Evolutionary conservation across 768 basidiomycete genomes (phyloP).

Genomic region (Sporobolomyces roseus): DNA sequence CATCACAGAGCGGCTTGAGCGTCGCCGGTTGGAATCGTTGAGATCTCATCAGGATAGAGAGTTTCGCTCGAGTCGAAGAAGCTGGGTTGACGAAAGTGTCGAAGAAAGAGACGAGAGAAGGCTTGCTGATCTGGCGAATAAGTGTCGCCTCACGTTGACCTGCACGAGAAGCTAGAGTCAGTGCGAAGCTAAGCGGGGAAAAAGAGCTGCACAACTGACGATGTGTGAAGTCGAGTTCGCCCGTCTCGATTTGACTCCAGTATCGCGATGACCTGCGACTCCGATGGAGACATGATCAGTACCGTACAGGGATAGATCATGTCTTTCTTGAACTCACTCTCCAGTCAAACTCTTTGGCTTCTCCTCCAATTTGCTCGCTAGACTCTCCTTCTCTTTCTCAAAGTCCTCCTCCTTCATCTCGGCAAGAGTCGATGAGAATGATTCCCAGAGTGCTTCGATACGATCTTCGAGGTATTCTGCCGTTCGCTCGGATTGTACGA

Average conservation of each 20-base stretch:
- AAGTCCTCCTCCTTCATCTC: slow-evolving; percentile 71
- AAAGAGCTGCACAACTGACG: slow-evolving; percentile 56
- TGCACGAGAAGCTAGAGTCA: slow-evolving; percentile 58
- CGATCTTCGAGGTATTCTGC: slow-evolving; percentile 78
- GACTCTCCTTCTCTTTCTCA: slow-evolving; percentile 72
- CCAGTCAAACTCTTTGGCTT: slow-evolving; percentile 80
- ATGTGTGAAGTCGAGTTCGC: slow-evolving; percentile 79
- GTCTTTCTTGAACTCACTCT: slow-evolving; percentile 55
- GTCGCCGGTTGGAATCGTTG: slow-evolving; percentile 53
- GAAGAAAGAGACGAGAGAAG: slow-evolving; percentile 71
- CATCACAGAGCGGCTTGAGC: background rate
- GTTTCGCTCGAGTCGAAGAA: slow-evolving; percentile 68
- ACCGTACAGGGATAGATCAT: slow-evolving; percentile 54
- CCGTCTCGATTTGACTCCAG: slow-evolving; percentile 66
- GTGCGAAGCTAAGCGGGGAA: slow-evolving; percentile 55
- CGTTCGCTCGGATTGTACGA: slow-evolving; percentile 81
- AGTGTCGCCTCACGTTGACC: slow-evolving; percentile 74
- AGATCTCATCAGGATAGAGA: slow-evolving; percentile 79
- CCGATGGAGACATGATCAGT: slow-evolving; percentile 75
- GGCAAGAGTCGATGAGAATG: slow-evolving; percentile 65
- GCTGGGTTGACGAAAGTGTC: slow-evolving; percentile 61
- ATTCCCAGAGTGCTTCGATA: slow-evolving; percentile 76
- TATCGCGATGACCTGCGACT: slow-evolving; percentile 66
- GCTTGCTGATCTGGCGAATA: slow-evolving; percentile 64
- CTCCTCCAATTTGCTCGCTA: slow-evolving; percentile 78